Percentiles rank a stretch among this genome's conserved stretches.
These are phyloP conservation scores for Termitomyces sp. DNA, from an alignment of 768 basidiomycete genomes.

Conservation along the genomic window DNA sequence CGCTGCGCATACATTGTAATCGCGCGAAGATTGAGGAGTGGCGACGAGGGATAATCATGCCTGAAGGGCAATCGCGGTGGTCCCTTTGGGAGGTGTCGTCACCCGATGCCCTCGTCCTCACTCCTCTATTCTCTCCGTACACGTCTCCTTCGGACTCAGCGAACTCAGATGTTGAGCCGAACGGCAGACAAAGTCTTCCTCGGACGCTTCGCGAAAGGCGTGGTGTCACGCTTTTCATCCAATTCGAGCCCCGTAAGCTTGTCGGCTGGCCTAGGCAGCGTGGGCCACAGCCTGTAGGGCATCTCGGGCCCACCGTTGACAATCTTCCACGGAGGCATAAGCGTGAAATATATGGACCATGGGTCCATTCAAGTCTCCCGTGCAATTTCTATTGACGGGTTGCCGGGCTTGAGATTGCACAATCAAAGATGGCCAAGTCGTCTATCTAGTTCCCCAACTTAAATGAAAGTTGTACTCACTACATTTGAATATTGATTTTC, in stretches of 20 bases:
- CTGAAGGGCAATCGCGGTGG: not conserved
- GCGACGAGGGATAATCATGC: not conserved
- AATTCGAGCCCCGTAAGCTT: not conserved
- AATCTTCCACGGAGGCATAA: not conserved
- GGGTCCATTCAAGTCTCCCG: not conserved
- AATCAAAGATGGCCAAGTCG: not conserved
- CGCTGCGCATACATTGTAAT: too few relatives aligned
- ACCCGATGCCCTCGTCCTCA: not conserved
- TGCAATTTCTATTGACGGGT: not conserved
- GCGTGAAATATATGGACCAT: not conserved
- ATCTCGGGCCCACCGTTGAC: not conserved
- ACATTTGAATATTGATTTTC: too few relatives aligned
- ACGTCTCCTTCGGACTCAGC: not conserved
- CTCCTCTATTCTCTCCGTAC: not conserved
- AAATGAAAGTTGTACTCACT: not conserved
- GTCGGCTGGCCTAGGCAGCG: not conserved
- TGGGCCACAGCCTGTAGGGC: not conserved
- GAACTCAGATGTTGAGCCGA: too few relatives aligned
- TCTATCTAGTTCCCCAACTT: not conserved
- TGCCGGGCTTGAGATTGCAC: too few relatives aligned
- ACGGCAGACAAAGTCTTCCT: too few relatives aligned
- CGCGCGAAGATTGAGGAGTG: not conserved
- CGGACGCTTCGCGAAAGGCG: not conserved
- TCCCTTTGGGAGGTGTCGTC: not conserved
- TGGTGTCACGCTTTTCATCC: not conserved